Conservation (phyloP, 495 filamentous ascomycete species). For the Tuber brumale region DNA sequence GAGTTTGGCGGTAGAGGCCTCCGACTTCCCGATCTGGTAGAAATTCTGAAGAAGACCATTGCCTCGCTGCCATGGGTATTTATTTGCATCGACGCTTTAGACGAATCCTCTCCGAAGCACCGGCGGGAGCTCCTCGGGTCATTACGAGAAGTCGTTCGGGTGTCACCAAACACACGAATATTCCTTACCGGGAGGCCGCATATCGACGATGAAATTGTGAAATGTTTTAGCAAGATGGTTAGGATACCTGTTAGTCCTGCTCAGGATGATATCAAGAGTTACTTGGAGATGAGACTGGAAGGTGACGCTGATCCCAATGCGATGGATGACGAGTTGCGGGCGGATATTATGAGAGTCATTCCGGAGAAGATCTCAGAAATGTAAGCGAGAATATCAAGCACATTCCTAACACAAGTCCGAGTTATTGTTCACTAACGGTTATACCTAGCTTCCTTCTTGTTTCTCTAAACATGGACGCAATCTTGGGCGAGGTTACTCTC, state of each 20-base stretch:
- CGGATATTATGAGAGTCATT: background rate
- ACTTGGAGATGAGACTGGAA: background rate
- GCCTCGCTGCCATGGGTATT: background rate
- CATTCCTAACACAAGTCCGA: background rate
- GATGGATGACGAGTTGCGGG: background rate
- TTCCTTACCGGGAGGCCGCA: background rate
- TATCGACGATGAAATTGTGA: background rate
- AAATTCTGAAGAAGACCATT: background rate
- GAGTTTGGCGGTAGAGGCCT: background rate
- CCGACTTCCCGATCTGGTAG: background rate
- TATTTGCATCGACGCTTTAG: background rate
- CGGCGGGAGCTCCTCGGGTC: background rate
- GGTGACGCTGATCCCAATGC: background rate
- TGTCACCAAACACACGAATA: background rate
- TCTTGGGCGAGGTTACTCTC: background rate
- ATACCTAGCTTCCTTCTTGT: background rate
- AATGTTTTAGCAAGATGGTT: background rate
- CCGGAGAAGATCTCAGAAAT: background rate
- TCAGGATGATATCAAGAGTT: background rate
- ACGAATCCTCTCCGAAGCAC: background rate
- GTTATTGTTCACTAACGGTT: background rate
- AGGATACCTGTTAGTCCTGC: background rate
- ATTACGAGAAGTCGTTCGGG: background rate
- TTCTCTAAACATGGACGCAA: background rate
- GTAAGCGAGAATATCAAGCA: background rate